These are phyloP conservation scores for Metschnikowia cerradonensis DNA, from an alignment of 805 yeast species.

Conservation along the genomic window DNA sequence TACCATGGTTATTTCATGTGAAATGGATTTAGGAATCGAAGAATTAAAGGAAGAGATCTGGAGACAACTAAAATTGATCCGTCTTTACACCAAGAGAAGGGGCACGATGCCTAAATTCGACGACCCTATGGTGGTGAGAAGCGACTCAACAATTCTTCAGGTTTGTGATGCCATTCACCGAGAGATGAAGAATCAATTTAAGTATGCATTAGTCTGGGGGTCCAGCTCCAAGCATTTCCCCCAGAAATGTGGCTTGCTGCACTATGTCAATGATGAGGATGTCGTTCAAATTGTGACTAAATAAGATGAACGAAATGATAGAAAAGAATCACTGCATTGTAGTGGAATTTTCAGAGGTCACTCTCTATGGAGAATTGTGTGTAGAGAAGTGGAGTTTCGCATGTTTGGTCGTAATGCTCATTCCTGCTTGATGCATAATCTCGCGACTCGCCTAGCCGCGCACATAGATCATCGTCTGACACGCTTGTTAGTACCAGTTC, in stretches of 20 bases:
- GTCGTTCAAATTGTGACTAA: slow-evolving; percentile 89
- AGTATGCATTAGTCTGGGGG: slow-evolving; percentile 96
- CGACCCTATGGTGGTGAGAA: slow-evolving; percentile 90
- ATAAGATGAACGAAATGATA: slow-evolving; percentile 27
- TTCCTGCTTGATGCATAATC: neutral
- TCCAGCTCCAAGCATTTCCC: slow-evolving; percentile 92
- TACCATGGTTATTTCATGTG: slow-evolving; percentile 92
- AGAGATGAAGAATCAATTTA: slow-evolving; percentile 87
- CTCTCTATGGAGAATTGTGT: neutral
- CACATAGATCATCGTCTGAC: neutral
- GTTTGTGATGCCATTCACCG: slow-evolving; percentile 91
- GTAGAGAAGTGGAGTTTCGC: neutral
- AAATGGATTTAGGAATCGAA: slow-evolving; percentile 76
- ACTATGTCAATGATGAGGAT: slow-evolving; percentile 85
- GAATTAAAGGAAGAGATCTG: slow-evolving; percentile 92
- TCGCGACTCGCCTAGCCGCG: slow-evolving; percentile 2
- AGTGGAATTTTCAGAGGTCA: neutral
- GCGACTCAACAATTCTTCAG: slow-evolving; percentile 71
- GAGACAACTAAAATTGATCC: slow-evolving; percentile 74
- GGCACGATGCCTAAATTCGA: slow-evolving; percentile 76
- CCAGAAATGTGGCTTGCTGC: slow-evolving; percentile 90
- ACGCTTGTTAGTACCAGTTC: neutral
- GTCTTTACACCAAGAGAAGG: slow-evolving; percentile 84
- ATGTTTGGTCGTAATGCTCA: neutral
- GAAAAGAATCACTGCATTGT: neutral